Conservation (phyloP, 75 land plant genomes). For the Ceratopteris richardii region DNA sequence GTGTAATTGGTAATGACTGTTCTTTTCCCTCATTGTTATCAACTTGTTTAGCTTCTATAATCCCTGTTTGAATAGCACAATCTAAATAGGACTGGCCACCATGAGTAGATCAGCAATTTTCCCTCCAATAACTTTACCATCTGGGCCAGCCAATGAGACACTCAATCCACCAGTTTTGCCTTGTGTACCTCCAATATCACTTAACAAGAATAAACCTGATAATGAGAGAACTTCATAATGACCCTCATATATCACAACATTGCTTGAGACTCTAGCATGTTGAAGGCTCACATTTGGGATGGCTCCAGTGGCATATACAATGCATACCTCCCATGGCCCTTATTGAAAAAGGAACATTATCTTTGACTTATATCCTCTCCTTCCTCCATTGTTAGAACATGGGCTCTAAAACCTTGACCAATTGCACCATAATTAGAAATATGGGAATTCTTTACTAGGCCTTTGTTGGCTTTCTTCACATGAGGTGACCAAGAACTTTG, state of each 20-base stretch:
- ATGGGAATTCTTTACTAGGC: neutral
- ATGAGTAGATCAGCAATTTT: slow-evolving; percentile 49
- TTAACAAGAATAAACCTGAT: slow-evolving; percentile 54
- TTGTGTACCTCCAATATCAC: slow-evolving; percentile 30
- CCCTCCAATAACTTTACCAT: slow-evolving; percentile 75
- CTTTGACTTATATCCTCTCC: slow-evolving; percentile 43
- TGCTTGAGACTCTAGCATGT: slow-evolving; percentile 33
- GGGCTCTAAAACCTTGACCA: slow-evolving; percentile 60
- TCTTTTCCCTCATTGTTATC: neutral
- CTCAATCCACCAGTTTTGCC: slow-evolving; percentile 65
- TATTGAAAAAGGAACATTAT: slow-evolving; percentile 27
- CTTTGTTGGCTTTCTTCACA: neutral
- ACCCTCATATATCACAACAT: slow-evolving; percentile 51
- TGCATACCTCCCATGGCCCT: slow-evolving; percentile 34
- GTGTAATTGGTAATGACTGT: neutral
- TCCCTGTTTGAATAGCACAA: slow-evolving; percentile 8
- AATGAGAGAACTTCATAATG: slow-evolving; percentile 63
- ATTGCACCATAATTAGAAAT: slow-evolving; percentile 17
- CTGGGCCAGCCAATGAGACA: slow-evolving; percentile 62
- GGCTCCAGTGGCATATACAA: slow-evolving; percentile 40
- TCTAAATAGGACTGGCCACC: slow-evolving; percentile 69
- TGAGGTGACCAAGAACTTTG: slow-evolving; percentile 21
- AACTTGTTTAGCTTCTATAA: neutral
- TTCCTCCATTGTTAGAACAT: slow-evolving; percentile 42
- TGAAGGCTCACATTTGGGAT: slow-evolving; percentile 32